These are phyloP conservation scores for Dactylellina parvicollis DNA, from an alignment of 2,329 filamentous ascomycete genomes.

Conservation along the genomic window DNA sequence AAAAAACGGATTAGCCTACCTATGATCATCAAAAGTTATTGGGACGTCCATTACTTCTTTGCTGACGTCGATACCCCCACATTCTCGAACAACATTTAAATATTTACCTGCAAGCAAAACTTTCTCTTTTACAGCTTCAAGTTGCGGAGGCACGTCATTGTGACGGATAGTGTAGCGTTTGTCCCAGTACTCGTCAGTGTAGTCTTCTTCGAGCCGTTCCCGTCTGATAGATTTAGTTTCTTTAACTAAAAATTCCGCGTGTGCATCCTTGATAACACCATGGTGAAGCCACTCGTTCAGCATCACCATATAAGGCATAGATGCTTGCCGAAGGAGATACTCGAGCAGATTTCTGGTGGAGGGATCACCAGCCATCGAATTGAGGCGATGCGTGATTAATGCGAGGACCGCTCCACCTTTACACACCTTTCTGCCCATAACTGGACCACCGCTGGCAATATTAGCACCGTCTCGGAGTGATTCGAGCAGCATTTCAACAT, in stretches of 20 bases:
- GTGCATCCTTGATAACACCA: conserved; percentile 91
- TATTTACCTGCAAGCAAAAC: conserved; percentile 96
- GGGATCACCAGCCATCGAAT: conserved; percentile 92
- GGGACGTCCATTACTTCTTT: conserved; percentile 89
- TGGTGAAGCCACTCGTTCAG: conserved; percentile 98
- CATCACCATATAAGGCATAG: conserved; percentile 96
- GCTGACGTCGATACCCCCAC: conserved; percentile 92
- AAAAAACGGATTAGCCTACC: conserved; percentile 24
- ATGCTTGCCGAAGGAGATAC: conserved; percentile 83
- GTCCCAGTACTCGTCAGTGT: conserved; percentile 99
- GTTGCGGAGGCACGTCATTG: conserved; percentile 87
- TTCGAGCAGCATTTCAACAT: conserved; percentile 92
- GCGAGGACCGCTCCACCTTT: conserved; percentile 97
- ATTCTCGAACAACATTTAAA: conserved; percentile 95
- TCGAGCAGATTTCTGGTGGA: conserved; percentile 84
- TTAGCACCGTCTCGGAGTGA: conserved; percentile 87
- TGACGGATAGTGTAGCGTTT: conserved; percentile 94
- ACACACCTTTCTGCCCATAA: conserved; percentile 88
- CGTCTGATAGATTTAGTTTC: conserved; percentile 94
- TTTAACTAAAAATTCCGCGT: conserved; percentile 92
- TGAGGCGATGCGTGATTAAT: conserved; percentile 82
- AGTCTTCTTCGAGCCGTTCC: conserved; percentile 91
- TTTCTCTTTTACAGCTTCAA: conserved; percentile 90
- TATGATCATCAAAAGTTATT: conserved; percentile 84
- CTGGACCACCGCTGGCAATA: conserved; percentile 74